These are phyloP conservation scores for Aspergillus felis DNA, from an alignment of 2,329 filamentous ascomycete species.

Conservation along the genomic window DNA sequence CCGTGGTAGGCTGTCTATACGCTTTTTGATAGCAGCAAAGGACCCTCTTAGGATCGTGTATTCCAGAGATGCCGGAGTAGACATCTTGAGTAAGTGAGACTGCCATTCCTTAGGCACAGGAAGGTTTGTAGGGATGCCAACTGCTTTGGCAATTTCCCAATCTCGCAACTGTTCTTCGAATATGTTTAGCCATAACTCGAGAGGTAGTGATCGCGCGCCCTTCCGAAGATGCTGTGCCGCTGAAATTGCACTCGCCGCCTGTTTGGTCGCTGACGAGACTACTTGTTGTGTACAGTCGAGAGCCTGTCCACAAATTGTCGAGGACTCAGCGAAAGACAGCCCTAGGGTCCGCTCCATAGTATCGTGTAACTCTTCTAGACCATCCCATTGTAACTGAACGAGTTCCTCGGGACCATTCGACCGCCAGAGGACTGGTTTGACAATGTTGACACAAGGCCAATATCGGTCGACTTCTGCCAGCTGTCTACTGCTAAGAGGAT, in stretches of 20 bases:
- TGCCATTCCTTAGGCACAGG: constrained; percentile 71
- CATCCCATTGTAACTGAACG: constrained; percentile 49
- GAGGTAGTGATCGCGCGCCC: constrained; percentile 54
- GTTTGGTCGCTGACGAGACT: constrained; percentile 41
- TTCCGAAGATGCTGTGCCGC: constrained; percentile 19
- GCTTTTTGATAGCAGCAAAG: constrained; percentile 66
- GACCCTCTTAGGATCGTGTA: constrained; percentile 76
- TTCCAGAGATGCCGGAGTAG: constrained; percentile 71
- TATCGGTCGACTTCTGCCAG: constrained; percentile 76
- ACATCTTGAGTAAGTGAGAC: constrained; percentile 58
- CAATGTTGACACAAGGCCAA: constrained; percentile 81
- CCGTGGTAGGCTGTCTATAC: constrained; percentile 65
- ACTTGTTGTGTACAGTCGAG: constrained; percentile 9
- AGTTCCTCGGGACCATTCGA: constrained; percentile 59
- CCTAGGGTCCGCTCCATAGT: constrained; percentile 24
- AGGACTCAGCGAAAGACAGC: constrained; percentile 14
- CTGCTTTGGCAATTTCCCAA: constrained; percentile 81
- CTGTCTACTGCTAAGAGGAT: constrained; percentile 83
- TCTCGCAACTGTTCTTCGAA: constrained; percentile 74
- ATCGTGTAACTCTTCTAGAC: constrained; percentile 31
- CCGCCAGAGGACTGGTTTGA: constrained; percentile 78
- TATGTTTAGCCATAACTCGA: constrained; percentile 86
- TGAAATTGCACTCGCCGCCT: constrained; percentile 36
- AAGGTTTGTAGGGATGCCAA: constrained; percentile 76
- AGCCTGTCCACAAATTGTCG: neutral